Percentiles rank a stretch among this genome's conserved stretches.
These are phyloP conservation scores for Fusarium oxysporum DNA, from an alignment of 2,329 filamentous ascomycete genomes.

Conservation along the genomic window DNA sequence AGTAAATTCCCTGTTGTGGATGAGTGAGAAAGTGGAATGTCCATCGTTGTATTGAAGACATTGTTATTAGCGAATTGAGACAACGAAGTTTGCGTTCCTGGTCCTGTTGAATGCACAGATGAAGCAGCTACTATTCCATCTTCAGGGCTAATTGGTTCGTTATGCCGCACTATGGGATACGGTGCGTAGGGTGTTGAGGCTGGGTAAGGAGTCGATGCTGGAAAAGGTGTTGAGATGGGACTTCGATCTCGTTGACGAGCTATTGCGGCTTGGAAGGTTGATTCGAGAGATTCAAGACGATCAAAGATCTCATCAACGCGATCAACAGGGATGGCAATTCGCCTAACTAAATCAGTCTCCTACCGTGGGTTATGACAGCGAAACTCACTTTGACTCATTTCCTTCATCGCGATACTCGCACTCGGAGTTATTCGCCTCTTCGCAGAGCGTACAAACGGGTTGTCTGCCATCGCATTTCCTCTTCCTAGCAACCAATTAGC, in stretches of 20 bases:
- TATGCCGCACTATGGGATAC: conserved; percentile 6
- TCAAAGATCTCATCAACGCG: conserved; percentile 38
- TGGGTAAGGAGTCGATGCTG: conserved; percentile 5
- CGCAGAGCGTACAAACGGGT: conserved; percentile 33
- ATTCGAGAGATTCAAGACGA: conserved; percentile 30
- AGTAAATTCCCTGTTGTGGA: conserved; percentile 31
- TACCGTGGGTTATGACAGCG: fast-evolving
- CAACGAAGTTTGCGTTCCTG: conserved; percentile 15
- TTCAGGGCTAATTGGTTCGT: conserved; percentile 21
- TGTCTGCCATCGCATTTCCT: conserved; percentile 39
- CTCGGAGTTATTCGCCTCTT: conserved; percentile 34
- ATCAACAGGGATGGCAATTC: conserved; percentile 6
- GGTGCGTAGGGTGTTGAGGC: not conserved
- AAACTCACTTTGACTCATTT: conserved; percentile 1
- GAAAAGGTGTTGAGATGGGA: conserved; percentile 14
- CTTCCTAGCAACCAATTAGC: not conserved
- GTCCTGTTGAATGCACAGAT: conserved; percentile 23
- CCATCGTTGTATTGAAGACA: conserved; percentile 40
- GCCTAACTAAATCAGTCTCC: not conserved
- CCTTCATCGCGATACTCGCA: conserved; percentile 37
- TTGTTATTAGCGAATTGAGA: conserved; percentile 37
- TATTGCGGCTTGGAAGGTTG: conserved; percentile 20
- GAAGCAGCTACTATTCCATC: conserved; percentile 9
- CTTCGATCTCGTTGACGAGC: conserved; percentile 22
- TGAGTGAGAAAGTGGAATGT: conserved; percentile 35